Evolutionary conservation across 2,329 filamentous ascomycete species (phyloP).

Genomic region (Sclerotinia borealis): DNA sequence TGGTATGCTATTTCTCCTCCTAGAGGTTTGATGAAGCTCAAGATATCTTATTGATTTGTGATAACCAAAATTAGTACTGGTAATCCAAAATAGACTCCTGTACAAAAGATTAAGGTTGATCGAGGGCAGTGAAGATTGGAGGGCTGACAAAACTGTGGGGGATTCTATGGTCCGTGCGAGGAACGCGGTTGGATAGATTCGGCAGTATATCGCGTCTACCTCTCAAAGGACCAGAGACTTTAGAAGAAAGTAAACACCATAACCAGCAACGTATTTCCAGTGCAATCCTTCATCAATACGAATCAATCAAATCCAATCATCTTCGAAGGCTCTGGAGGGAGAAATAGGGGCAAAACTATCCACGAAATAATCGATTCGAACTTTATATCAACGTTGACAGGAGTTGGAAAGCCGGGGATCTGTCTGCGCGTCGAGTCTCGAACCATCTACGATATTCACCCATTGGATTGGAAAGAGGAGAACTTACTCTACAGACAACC

Average conservation of each 20-base stretch:
- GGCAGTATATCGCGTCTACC: slow-evolving; percentile 5
- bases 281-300: neutral
- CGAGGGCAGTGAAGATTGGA: neutral
- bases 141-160: neutral
- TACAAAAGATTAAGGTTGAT: neutral
- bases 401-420: neutral
- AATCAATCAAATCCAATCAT: neutral
- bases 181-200: neutral
- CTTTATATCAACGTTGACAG: neutral
- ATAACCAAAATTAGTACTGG: no score
- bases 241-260: neutral
- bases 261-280: neutral
- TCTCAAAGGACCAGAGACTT: neutral
- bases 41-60: neutral
- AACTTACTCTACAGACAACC: neutral
- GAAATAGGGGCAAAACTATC: neutral
- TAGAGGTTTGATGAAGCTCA: neutral
- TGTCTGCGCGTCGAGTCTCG: neutral
- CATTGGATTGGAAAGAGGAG: neutral
- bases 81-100: neutral
- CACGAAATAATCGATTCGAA: neutral
- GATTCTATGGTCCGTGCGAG: neutral
- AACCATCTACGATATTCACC: neutral
- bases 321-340: neutral
- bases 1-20: neutral